Evolutionary conservation across 306 rosid species (phyloP), one percentile per base, ranked within the genome.

Genomic region (Malus sieversii): DNA sequence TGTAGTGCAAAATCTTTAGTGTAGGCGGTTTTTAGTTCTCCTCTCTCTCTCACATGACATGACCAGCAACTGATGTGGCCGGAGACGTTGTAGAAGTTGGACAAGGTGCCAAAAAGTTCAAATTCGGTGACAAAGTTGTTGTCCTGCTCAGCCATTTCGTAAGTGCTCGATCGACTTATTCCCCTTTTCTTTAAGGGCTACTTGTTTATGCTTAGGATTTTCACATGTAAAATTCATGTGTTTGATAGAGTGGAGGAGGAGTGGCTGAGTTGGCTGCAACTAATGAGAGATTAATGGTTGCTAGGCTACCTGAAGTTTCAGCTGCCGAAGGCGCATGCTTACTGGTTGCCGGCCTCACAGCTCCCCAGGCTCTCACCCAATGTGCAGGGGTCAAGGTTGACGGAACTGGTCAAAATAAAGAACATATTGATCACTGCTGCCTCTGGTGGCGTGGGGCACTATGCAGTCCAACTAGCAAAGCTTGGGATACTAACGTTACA

Each of bases 381-480:
- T 38, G 80, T 30, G 86, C 85, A 5, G 88, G 89, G 45, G 30
- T 90, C 79, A 88, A 85, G 45, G 90, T 91, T 8, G 85, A 87
- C 15, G 79, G 83, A 70, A 82, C 75, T 5, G 87, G 90, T 0
- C 68, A 68, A 45, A 78, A 52, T 57, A 79, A 79, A 83, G 27
- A 90, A 93, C 84, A 71, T 93, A 61, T 75, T 93, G 76, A 14
- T 93, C 52, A 93, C 98, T 11, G 98, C 94, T 20, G 96, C 92
- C 65, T 92, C 91, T 1, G 96, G 97, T 4, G 97, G 97, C 19
- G 94, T 92, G 15, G 97, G 94, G 1, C 94, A 86, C 29, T 88
- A 87, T 13, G 96, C 94, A 1, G 88, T 92, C 68, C 97, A 88
- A 74, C 76, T 92, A 4, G 96, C 97, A n/a, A 92, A 92, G 87